Conservation (phyloP, 176 grass and related monocot genomes). For the Oryza officinalis region DNA sequence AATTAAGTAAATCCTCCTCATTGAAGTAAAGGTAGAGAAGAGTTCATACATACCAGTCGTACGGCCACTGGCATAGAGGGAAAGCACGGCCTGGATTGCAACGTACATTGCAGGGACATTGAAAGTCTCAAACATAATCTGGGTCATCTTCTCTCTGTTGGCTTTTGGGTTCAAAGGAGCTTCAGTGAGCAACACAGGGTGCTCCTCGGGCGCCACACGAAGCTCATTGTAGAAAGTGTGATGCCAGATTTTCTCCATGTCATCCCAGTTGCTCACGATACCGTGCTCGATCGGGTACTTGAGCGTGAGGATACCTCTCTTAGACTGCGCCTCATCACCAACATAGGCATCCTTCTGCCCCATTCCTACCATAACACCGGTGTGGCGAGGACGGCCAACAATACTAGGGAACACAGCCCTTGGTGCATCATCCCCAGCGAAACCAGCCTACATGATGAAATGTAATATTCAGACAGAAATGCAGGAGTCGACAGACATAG, state of each 20-base stretch:
- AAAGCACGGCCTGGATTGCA: slow-evolving; percentile 81
- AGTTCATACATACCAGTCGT: slow-evolving; percentile 60
- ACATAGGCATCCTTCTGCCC: slow-evolving; percentile 80
- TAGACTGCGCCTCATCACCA: slow-evolving; percentile 80
- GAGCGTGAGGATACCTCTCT: slow-evolving; percentile 81
- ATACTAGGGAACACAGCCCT: slow-evolving; percentile 91
- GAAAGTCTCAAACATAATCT: slow-evolving; percentile 91
- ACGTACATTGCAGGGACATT: slow-evolving; percentile 88
- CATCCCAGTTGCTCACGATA: slow-evolving; percentile 84
- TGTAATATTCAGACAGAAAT: neutral
- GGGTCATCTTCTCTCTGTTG: slow-evolving; percentile 93
- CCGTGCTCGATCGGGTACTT: slow-evolving; percentile 83
- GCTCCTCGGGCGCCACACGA: slow-evolving; percentile 78
- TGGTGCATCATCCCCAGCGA: slow-evolving; percentile 80
- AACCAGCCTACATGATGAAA: slow-evolving; percentile 61
- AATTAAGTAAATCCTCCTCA: neutral
- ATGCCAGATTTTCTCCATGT: slow-evolving; percentile 93
- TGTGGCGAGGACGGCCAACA: slow-evolving; percentile 71
- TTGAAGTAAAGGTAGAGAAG: neutral
- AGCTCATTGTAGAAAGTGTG: slow-evolving; percentile 90
- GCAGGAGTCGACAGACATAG: neutral
- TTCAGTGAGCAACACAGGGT: slow-evolving; percentile 82
- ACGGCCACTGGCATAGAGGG: slow-evolving; percentile 83
- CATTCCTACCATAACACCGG: slow-evolving; percentile 85
- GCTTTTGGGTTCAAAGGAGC: slow-evolving; percentile 85